Base-by-base conservation (phyloP, 2,329 filamentous ascomycete species). In the Apiospora aurea region DNA sequence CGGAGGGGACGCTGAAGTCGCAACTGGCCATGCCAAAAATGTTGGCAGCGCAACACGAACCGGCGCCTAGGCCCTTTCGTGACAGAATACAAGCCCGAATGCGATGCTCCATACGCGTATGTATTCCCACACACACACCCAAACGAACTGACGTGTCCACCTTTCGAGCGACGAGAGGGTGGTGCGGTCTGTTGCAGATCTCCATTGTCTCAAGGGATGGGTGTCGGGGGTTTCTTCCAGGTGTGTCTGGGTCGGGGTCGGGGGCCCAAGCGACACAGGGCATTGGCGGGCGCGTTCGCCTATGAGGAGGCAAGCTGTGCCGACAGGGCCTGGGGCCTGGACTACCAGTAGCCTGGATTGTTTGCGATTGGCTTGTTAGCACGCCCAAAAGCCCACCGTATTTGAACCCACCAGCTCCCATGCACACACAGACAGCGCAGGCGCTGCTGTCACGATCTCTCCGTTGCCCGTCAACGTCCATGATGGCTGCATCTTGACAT, bases 141-240 rank as follows among this genome's bases (percentile, higher is more conserved):
- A 64, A 64, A 64, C 53, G 29, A 61, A 61, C 29, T 38, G 53
- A 61, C 53, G 26, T 61, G 53, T 61, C 26, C 51, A 57, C 16
- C 29, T 61, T 21, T 38, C 34, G 16, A 61, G 16, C n/a, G 18
- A 18, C 13, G 29, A 13, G 29, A 18, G 14, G 16, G 53, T 61
- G 53, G 38, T 61, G 57, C 34, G 24, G 29, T 41, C 24, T 64
- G 18, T 41, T 64, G 57, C 34, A 64, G 57, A 64, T 41, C 57
- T 38, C 29, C 53, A 18, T 38, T 61, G 53, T 61, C 53, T 61
- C 53, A 61, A 61, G 53, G 53, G 53, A 38, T 61, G 53, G 51
- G 29, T 57, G 51, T 34, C 53, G 18, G 46, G 46, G 46, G 4
- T 46, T 46, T 46, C 44, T 46, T 46, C 44, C 4, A 46, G 44